Percentiles rank a stretch among this genome's conserved stretches.
Conservation (phyloP, 1,284 basidiomycete species). For the Boletus semigastroideus region DNA sequence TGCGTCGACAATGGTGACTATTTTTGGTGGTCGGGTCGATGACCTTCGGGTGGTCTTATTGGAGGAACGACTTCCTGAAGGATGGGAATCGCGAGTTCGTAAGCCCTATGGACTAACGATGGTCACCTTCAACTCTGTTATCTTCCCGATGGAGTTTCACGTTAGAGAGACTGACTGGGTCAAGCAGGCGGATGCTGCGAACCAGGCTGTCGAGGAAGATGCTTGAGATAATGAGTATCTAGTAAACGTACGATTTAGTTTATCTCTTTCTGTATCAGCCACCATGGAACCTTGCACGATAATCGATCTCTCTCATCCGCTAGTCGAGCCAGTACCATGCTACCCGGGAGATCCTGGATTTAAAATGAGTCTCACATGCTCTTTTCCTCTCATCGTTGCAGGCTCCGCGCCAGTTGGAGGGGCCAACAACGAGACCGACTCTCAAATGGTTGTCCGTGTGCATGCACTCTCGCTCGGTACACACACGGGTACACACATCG, state of each 20-base stretch:
- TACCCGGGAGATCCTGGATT: slow-evolving; percentile 33
- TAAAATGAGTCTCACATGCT: slow-evolving; percentile 20
- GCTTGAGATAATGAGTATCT: too few species aligned
- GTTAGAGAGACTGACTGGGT: slow-evolving; percentile 17
- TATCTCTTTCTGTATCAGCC: too few species aligned
- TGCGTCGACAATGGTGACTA: slow-evolving; percentile 58
- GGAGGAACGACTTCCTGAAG: slow-evolving; percentile 65
- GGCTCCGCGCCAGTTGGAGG: background rate
- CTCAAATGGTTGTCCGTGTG: slow-evolving; percentile 18
- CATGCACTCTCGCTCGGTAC: slow-evolving; percentile 31
- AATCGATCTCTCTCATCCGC: slow-evolving; percentile 29
- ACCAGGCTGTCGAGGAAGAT: background rate
- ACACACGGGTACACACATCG: slow-evolving; percentile 64
- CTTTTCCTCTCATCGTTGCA: slow-evolving; percentile 9
- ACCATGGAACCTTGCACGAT: slow-evolving; percentile 19
- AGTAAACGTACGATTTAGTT: background rate
- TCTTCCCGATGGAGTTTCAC: slow-evolving; percentile 48
- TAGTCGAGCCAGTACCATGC: slow-evolving; percentile 23
- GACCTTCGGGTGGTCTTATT: slow-evolving; percentile 56
- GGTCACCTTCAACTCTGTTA: slow-evolving; percentile 52
- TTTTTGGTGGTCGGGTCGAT: slow-evolving; percentile 58
- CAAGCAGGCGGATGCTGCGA: background rate
- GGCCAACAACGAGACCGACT: background rate
- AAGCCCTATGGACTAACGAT: slow-evolving; percentile 60
- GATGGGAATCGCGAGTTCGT: slow-evolving; percentile 61